Percentiles rank a stretch among this genome's conserved stretches.
Evolutionary conservation across 768 basidiomycete genomes (phyloP).

Genomic region (Boletus pseudopeckii): DNA sequence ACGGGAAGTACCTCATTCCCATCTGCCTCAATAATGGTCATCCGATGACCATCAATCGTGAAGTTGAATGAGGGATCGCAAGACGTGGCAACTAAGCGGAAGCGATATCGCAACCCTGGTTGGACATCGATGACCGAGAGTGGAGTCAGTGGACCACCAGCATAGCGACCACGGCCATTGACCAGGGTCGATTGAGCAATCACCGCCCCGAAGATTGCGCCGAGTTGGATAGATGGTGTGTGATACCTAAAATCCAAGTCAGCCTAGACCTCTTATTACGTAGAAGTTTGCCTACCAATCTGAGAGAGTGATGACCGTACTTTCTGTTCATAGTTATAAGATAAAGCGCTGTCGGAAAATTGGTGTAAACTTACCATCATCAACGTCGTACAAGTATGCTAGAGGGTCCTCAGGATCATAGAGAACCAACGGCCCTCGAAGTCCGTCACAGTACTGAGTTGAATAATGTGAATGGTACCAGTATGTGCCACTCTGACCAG

Average conservation of each 20-base stretch:
- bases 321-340: constrained; percentile 19
- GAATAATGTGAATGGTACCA: constrained; percentile 46
- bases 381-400: constrained; percentile 41
- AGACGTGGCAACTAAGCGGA: constrained; percentile 50
- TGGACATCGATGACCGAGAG: constrained; percentile 46
- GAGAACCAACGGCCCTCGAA: constrained; percentile 41
- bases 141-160: constrained; percentile 36
- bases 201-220: constrained; percentile 7
- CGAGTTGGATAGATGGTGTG: constrained; percentile 18
- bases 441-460: constrained; percentile 41
- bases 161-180: constrained; percentile 49
- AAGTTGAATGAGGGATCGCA: constrained; percentile 44
- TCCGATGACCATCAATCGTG: constrained; percentile 42
- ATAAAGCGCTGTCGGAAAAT: background rate
- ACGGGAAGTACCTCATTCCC: constrained; percentile 41
- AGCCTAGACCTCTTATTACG: constrained; percentile 3
- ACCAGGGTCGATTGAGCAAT: constrained; percentile 44
- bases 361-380: constrained; percentile 35
- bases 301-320: constrained; percentile 46
- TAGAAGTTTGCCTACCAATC: constrained; percentile 38
- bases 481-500: constrained; percentile 40
- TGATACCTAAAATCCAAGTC: constrained; percentile 35
- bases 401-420: constrained; percentile 46
- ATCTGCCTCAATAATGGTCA: constrained; percentile 56
- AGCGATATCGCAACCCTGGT: constrained; percentile 44